A percentile compares a stretch with the other conserved stretches of the same genome.
These are phyloP conservation scores for Microdochium trichocladiopsis DNA, from an alignment of 2,329 filamentous ascomycete species.

Conservation along the genomic window DNA sequence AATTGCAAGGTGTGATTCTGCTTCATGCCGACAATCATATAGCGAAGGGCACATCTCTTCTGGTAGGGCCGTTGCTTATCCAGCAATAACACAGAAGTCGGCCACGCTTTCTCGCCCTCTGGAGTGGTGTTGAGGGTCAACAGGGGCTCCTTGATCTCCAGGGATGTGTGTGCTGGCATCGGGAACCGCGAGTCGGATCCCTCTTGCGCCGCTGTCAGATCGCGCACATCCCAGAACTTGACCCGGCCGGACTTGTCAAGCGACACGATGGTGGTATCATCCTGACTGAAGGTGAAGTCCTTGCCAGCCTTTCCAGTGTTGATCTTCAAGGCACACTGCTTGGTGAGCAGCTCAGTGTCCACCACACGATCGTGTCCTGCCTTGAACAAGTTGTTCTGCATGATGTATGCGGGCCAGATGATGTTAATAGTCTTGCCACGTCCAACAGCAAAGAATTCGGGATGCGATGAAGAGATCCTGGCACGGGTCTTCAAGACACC, in stretches of 20 bases:
- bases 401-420: slow-evolving; percentile 61
- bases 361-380: slow-evolving; percentile 61
- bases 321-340: slow-evolving; percentile 85
- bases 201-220: slow-evolving; percentile 54
- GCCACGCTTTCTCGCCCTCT: slow-evolving; percentile 89
- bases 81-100: slow-evolving; percentile 90
- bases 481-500: slow-evolving; percentile 94
- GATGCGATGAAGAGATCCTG: slow-evolving; percentile 79
- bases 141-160: slow-evolving; percentile 80
- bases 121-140: slow-evolving; percentile 82
- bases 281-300: slow-evolving; percentile 95
- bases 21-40: slow-evolving; percentile 92
- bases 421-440: slow-evolving; percentile 95
- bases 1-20: slow-evolving; percentile 98
- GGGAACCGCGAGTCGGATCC: slow-evolving; percentile 42
- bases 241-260: slow-evolving; percentile 94
- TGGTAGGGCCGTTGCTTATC: slow-evolving; percentile 93
- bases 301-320: slow-evolving; percentile 97
- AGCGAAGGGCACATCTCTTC: slow-evolving; percentile 83
- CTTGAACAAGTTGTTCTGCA: slow-evolving; percentile 58
- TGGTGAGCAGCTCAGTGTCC: slow-evolving; percentile 80
- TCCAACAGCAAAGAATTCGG: slow-evolving; percentile 91
- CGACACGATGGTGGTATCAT: slow-evolving; percentile 89
- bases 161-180: slow-evolving; percentile 46
- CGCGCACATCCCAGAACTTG: slow-evolving; percentile 96